These are phyloP conservation scores for Turnera subulata DNA, from an alignment of 345 rosid species.

Conservation along the genomic window DNA sequence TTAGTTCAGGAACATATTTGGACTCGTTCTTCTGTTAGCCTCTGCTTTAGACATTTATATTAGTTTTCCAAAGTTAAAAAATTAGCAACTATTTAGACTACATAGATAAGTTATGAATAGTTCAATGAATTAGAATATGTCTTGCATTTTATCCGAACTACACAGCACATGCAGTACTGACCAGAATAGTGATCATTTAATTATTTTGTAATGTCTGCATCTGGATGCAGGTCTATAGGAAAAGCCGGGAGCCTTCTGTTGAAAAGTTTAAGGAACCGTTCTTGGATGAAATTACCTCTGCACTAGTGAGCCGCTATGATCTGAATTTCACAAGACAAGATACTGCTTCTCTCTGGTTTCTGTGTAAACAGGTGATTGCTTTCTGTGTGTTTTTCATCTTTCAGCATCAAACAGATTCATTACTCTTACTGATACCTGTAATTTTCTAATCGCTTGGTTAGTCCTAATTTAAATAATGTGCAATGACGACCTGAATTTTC, in stretches of 20 bases:
- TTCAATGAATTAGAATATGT: too few species aligned
- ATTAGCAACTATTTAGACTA: too few species aligned
- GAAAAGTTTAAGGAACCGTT: slow-evolving; percentile 79
- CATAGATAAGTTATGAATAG: too few species aligned
- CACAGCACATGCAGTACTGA: background rate
- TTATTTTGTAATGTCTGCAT: slow-evolving; percentile 2
- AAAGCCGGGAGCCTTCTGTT: slow-evolving; percentile 63
- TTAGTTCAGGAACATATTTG: too few species aligned
- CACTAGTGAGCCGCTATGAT: slow-evolving; percentile 53
- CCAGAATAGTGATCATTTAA: background rate
- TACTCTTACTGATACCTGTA: background rate
- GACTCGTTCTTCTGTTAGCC: too few species aligned
- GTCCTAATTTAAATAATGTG: background rate
- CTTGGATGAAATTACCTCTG: slow-evolving; percentile 61
- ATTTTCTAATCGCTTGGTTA: background rate
- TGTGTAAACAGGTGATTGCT: slow-evolving; percentile 74
- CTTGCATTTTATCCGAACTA: too few species aligned
- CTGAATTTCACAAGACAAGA: slow-evolving; percentile 71
- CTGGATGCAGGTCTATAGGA: slow-evolving; percentile 49
- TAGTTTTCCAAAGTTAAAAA: too few species aligned
- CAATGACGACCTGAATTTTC: slow-evolving; percentile 7
- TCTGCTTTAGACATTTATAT: too few species aligned
- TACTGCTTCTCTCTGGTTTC: slow-evolving; percentile 81
- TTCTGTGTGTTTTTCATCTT: slow-evolving; percentile 1
- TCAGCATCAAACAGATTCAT: background rate